Evolutionary conservation across 73 alveolate species (phyloP), one percentile per base, ranked within the genome.

Genomic region (Tetrahymena thermophila): DNA sequence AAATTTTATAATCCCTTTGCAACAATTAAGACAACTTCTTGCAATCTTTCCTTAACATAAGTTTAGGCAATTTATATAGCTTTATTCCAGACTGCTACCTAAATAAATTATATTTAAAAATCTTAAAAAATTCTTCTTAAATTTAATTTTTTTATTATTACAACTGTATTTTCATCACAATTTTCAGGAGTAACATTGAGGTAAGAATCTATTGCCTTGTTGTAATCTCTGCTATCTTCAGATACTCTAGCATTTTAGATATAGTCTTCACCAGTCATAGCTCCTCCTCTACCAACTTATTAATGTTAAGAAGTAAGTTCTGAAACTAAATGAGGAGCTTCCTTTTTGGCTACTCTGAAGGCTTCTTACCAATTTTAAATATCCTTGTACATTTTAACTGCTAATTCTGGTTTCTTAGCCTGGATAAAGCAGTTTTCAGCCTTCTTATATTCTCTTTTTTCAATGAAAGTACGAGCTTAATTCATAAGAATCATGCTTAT

Each of bases 271-370:
- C 97, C 96, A 44, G 96, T 56, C 95, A 97, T 97, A 40, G 97
- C 98, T 1, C 97, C 94, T 11, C 96, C 95, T 93, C 85, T 94
- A 37, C 96, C 97, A 95, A 96, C 95, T 96, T 97, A 97, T 56
- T 96, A 96, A 94, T 97, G 97, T 71, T 96, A 97, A 38, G 96
- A 97, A 94, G 97, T 97, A 85, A 99, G 97, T 97, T 98, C 99
- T 93, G 97, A 96, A 35, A 98, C 99, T 95, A 98, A 93, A 93
- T 99, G 99, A 19, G 99, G 99, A 94, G 99, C 99, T 96, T 98
- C 99, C 98, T 98, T 98, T 95, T 98, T 97, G 89, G 99, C 99
- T 94, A 99, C 99, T 97, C 99, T 98, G 83, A 99, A 95, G 34
- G 99, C 99, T 56, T 97, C 99, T 56, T 97, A 96, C 95, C 96